Conservation (phyloP, 2,329 filamentous ascomycete species). For the Lasiodiplodia gonubiensis region DNA sequence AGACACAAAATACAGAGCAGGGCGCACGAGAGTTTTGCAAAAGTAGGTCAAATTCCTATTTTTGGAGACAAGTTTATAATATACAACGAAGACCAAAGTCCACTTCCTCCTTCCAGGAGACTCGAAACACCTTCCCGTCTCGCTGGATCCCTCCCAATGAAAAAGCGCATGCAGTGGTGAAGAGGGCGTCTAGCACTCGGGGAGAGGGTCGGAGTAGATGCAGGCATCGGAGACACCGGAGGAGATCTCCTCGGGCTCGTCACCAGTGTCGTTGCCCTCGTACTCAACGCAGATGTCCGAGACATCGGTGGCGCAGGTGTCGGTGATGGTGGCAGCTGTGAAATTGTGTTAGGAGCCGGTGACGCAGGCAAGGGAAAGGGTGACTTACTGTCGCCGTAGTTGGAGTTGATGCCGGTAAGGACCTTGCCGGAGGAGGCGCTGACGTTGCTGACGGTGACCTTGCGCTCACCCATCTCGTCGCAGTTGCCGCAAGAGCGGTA, state of each 20-base stretch:
- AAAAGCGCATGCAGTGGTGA: not conserved
- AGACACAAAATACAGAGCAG: no score
- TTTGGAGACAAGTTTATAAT: constrained; percentile 22
- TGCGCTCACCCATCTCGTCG: constrained; percentile 54
- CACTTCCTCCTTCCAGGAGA: constrained; percentile 7
- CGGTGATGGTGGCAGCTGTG: constrained; percentile 27
- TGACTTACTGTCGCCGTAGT: constrained; percentile 54
- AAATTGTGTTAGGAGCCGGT: not conserved
- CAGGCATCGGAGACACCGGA: constrained; percentile 42
- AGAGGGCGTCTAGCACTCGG: constrained; percentile 22
- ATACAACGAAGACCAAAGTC: constrained; percentile 17
- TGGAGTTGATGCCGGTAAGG: constrained; percentile 58
- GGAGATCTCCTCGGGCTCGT: constrained; percentile 41
- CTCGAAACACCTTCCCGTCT: constrained; percentile 14
- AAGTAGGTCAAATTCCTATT: constrained; percentile 3
- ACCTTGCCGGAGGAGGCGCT: constrained; percentile 51
- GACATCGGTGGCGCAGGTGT: constrained; percentile 38
- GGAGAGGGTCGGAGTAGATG: constrained; percentile 36
- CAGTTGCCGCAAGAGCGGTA: constrained; percentile 57
- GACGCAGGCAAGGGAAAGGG: not conserved
- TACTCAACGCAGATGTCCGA: constrained; percentile 45
- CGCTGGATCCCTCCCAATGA: not conserved
- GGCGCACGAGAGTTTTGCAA: not conserved
- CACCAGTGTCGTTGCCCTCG: constrained; percentile 41
- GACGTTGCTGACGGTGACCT: constrained; percentile 54